phyloP scores from a whole-genome alignment of 805 yeast genomes.

The Lachancea kluyveri region DNA sequence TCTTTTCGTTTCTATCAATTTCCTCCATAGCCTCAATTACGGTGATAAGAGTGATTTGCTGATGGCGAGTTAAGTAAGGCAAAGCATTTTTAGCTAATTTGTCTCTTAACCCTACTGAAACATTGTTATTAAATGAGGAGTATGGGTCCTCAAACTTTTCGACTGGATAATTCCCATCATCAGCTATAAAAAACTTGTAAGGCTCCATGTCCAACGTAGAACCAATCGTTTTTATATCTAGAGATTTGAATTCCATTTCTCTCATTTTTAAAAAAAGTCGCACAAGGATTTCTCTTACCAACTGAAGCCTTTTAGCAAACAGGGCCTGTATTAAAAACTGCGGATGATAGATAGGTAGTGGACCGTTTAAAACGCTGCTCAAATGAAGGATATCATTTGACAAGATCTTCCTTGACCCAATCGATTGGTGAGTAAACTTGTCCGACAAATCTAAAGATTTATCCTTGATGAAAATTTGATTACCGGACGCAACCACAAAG shows the following conservation, averaged over 20 bases:
- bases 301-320: conserved; percentile 49
- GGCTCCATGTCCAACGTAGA: conserved; percentile 28
- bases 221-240: conserved; percentile 25
- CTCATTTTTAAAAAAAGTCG: conserved; percentile 49
- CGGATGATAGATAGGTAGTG: conserved; percentile 86
- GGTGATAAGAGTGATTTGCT: conserved; percentile 74
- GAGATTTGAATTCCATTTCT: conserved; percentile 40
- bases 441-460: conserved; percentile 54
- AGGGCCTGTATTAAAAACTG: conserved; percentile 74
- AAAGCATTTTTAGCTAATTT: conserved; percentile 58
- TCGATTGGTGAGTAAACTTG: conserved; percentile 43
- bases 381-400: conserved; percentile 56
- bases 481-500: conserved; percentile 81
- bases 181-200: conserved; percentile 20
- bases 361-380: conserved; percentile 78
- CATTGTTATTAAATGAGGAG: conserved; percentile 35
- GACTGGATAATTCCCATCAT: conserved; percentile 20
- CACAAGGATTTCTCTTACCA: conserved; percentile 53
- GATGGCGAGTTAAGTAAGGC: conserved; percentile 84
- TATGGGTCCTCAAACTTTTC: conserved; percentile 34
- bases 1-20: conserved; percentile 37
- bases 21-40: conserved; percentile 59
- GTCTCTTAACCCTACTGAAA: conserved; percentile 47
- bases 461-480: conserved; percentile 81
- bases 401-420: conserved; percentile 54